Conservation (phyloP, 495 filamentous ascomycete genomes). For the Xylaria grammica region DNA sequence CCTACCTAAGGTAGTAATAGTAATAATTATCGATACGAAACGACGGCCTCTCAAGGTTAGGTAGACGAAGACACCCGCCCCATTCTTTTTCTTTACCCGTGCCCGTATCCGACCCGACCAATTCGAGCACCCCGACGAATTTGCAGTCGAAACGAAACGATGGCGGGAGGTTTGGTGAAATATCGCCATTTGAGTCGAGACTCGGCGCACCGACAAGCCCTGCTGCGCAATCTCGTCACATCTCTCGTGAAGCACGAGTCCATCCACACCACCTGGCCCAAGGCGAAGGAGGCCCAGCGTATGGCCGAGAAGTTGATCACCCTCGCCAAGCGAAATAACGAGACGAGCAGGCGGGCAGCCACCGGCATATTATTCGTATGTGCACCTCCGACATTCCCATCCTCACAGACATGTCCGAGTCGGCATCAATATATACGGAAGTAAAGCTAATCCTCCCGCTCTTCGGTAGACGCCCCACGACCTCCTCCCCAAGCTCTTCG, state of each 20-base stretch:
- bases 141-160: conserved; percentile 44
- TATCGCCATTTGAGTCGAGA: conserved; percentile 85
- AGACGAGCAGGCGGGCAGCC: conserved; percentile 70
- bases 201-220: conserved; percentile 85
- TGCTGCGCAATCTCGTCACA: conserved; percentile 94
- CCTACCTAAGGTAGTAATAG: neutral
- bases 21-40: neutral
- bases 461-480: conserved; percentile 57
- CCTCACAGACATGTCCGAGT: neutral
- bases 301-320: conserved; percentile 94
- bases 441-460: neutral
- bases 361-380: conserved; percentile 82
- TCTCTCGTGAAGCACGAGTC: conserved; percentile 92
- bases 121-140: conserved; percentile 3
- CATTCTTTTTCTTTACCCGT: neutral
- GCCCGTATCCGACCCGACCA: neutral
- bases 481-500: conserved; percentile 86
- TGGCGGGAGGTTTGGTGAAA: conserved; percentile 84
- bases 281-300: conserved; percentile 95
- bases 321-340: conserved; percentile 86
- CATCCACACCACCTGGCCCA: conserved; percentile 92
- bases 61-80: no score
- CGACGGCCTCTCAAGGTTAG: neutral
- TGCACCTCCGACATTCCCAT: conserved; percentile 24
- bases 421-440: neutral